phyloP scores from a whole-genome alignment of 116 monocot genomes.

The Iris pallida region DNA sequence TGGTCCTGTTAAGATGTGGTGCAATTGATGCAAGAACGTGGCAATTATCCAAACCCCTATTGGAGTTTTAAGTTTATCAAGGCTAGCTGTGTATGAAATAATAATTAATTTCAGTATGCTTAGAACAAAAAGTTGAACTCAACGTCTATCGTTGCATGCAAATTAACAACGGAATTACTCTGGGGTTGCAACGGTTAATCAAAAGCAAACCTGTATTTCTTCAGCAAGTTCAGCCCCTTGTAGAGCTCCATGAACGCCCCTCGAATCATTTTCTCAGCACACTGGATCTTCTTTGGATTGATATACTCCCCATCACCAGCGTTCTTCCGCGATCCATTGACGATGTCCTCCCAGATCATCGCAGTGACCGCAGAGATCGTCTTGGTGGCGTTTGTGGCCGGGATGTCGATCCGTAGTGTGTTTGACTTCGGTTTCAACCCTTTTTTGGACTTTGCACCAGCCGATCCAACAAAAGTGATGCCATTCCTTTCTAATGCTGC shows the following conservation, averaged over 20 bases:
- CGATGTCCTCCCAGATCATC: slow-evolving; percentile 82
- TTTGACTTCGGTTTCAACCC: slow-evolving; percentile 50
- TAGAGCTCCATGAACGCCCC: slow-evolving; percentile 82
- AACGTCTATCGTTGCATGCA: too few species aligned
- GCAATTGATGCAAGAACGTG: too few species aligned
- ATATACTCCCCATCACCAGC: slow-evolving; percentile 42
- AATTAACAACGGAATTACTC: too few species aligned
- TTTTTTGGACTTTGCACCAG: slow-evolving; percentile 61
- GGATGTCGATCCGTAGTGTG: slow-evolving; percentile 82
- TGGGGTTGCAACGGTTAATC: background rate
- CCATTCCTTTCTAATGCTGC: slow-evolving; percentile 84
- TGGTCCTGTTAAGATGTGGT: too few species aligned
- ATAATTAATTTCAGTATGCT: too few species aligned
- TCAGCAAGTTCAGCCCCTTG: slow-evolving; percentile 69
- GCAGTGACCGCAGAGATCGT: slow-evolving; percentile 53
- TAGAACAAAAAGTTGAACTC: too few species aligned
- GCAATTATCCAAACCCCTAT: too few species aligned
- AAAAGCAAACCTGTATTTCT: slow-evolving; percentile 57
- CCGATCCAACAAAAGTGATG: slow-evolving; percentile 53
- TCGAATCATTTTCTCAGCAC: slow-evolving; percentile 88
- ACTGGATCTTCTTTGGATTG: slow-evolving; percentile 76
- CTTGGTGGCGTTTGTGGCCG: slow-evolving; percentile 54
- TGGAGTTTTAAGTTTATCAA: too few species aligned
- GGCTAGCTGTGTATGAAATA: too few species aligned
- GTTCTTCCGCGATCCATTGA: slow-evolving; percentile 51